Conservation (phyloP, 2,329 filamentous ascomycete species). For the Graphilbum fragrans region DNA sequence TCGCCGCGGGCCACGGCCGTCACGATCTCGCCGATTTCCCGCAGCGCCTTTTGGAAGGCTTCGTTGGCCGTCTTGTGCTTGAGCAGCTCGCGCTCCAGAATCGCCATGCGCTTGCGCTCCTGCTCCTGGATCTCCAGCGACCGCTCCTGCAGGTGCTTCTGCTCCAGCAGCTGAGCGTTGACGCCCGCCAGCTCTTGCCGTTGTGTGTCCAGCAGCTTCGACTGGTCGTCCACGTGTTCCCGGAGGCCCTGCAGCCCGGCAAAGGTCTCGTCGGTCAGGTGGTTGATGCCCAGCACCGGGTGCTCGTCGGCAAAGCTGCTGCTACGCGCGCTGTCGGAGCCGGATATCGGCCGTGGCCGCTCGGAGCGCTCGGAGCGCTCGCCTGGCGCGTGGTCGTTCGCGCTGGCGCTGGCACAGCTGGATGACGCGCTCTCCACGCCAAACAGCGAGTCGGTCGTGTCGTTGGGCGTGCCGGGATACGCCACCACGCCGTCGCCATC, state of each 20-base stretch:
- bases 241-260: constrained; percentile 72
- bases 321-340: constrained; percentile 9
- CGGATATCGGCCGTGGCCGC: neutral
- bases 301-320: constrained; percentile 14
- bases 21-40: constrained; percentile 95
- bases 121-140: constrained; percentile 74
- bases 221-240: constrained; percentile 88
- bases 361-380: neutral
- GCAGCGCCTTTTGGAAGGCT: constrained; percentile 92
- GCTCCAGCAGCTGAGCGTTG: constrained; percentile 72
- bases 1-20: constrained; percentile 93
- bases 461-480: constrained; percentile 73
- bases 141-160: constrained; percentile 73
- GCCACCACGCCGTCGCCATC: constrained; percentile 21
- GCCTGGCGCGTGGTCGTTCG: neutral
- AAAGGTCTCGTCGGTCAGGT: constrained; percentile 71
- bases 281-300: constrained; percentile 27
- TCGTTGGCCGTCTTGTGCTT: constrained; percentile 98
- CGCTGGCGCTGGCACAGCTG: constrained; percentile 21
- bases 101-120: constrained; percentile 79
- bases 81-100: constrained; percentile 83
- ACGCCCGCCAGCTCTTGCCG: constrained; percentile 77
- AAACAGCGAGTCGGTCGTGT: constrained; percentile 54
- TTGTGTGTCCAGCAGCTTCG: constrained; percentile 80
- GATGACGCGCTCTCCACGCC: constrained; percentile 38